Percentiles rank a stretch among this genome's conserved stretches.
phyloP scores from a whole-genome alignment of 164 flowering plant species.

The Cinnamomum micranthum region DNA sequence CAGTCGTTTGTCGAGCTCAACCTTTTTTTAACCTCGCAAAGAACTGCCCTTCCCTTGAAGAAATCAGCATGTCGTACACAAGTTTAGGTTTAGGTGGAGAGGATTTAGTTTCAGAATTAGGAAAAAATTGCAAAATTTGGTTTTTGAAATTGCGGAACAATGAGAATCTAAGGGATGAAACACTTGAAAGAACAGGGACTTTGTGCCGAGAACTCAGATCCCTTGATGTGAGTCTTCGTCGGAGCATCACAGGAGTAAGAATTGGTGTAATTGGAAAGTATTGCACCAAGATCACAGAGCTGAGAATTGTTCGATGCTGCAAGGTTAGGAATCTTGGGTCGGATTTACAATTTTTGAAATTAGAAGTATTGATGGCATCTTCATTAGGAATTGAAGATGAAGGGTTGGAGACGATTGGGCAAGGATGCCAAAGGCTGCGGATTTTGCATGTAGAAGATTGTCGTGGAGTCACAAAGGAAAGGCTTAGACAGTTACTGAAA shows the following conservation, averaged over 20 bases:
- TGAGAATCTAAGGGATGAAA: conserved; percentile 21
- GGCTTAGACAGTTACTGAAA: conserved; percentile 20
- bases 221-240: conserved; percentile 36
- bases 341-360: conserved; percentile 17
- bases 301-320: conserved; percentile 29
- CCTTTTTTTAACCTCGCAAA: conserved; percentile 30
- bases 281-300: conserved; percentile 30
- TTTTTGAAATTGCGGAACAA: conserved; percentile 30
- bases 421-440: conserved; percentile 26
- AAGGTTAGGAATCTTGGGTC: conserved; percentile 19
- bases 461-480: conserved; percentile 32
- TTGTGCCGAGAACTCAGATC: conserved; percentile 38
- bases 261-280: conserved; percentile 26
- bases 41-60: conserved; percentile 29
- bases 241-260: conserved; percentile 32
- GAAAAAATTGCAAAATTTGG: conserved; percentile 17
- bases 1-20: conserved; percentile 23
- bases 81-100: conserved; percentile 34
- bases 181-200: conserved; percentile 18
- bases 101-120: conserved; percentile 1
- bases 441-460: conserved; percentile 40
- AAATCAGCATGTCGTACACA: conserved; percentile 44
- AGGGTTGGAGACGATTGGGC: conserved; percentile 30
- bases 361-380: conserved; percentile 36
- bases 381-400: conserved; percentile 33